These are phyloP conservation scores for Colletotrichum kahawae DNA, from an alignment of 2,329 filamentous ascomycete genomes.

Conservation along the genomic window DNA sequence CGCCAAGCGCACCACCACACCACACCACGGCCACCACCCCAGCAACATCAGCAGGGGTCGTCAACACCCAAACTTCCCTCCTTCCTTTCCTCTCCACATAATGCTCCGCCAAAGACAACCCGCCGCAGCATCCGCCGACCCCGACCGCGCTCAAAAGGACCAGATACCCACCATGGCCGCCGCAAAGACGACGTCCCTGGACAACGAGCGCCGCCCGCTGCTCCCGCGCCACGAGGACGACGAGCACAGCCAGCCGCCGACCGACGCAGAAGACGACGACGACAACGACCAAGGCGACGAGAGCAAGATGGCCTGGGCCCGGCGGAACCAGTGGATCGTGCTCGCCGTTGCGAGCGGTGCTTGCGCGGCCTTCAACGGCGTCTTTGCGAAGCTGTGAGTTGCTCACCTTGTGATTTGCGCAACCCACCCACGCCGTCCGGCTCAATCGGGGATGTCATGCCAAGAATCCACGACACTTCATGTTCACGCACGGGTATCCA, in stretches of 20 bases:
- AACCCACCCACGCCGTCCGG: background rate
- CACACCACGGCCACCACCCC: background rate
- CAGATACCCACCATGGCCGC: slow-evolving; percentile 24
- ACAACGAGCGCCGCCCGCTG: slow-evolving; percentile 28
- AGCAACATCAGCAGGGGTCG: background rate
- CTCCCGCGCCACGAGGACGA: slow-evolving; percentile 22
- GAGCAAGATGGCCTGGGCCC: slow-evolving; percentile 28
- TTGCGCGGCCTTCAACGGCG: slow-evolving; percentile 81
- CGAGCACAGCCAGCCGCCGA: background rate
- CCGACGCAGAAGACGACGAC: background rate
- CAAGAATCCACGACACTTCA: background rate
- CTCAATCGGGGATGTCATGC: background rate
- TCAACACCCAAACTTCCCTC: background rate
- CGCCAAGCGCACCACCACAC: slow-evolving; percentile 12
- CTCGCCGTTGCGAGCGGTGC: slow-evolving; percentile 76
- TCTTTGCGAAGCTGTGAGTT: slow-evolving; percentile 81
- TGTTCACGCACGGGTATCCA: background rate
- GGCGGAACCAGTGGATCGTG: slow-evolving; percentile 63
- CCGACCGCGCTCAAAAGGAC: slow-evolving; percentile 12
- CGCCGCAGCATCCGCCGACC: slow-evolving; percentile 14
- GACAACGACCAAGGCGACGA: background rate
- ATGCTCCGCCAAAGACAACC: slow-evolving; percentile 28
- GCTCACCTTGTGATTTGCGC: background rate
- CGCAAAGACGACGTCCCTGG: slow-evolving; percentile 15
- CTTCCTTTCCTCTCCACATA: slow-evolving; percentile 14